Evolutionary conservation across 140 eudicot species (phyloP), one percentile per base, ranked within the genome.

Genomic region (Ambrosia hybrid): DNA sequence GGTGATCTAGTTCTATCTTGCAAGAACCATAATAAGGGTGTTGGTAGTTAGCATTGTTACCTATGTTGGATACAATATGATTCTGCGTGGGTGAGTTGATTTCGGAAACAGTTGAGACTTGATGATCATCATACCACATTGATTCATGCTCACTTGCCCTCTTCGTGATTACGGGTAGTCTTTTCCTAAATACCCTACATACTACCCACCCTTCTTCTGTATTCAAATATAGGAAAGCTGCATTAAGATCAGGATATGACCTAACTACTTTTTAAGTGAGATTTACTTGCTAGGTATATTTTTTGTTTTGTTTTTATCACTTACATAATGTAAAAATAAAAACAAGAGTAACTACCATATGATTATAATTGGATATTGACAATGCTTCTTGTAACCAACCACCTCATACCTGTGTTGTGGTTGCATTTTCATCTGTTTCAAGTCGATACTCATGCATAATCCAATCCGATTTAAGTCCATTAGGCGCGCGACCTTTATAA

Each of bases 371-470:
- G 45, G 45, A 39, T 39, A 6, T 3, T 6, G 41, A 39, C 6
- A 0, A 3, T 39, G 6, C 5, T 39, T 6, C 5, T 39, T 39
- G 6, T 39, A 39, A 3, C 45, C 45, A 39, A 39, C 6, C 45
- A 39, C 45, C 45, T 3, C 45, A 8, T 48, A 11, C 98, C 90
- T 92, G 96, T 76, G 86, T 78, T 8, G 57, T 73, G 34, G 86
- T 70, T 49, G 90, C 92, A 78, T 89, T 92, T 74, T 87, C 95
- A 80, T 89, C 95, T 0, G 92, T 83, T 79, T 89, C 98, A 53
- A 92, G 98, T 33, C 98, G 85, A 80, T 92, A 92, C 61, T 92
- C 98, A 7, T 92, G 98, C 98, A 92, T 92, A 52, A 92, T 92
- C 92, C 92, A 92, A 71, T 92, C 98, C 0, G 98, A 92, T 75